phyloP scores from a whole-genome alignment of 1,139 yeast genomes.

The Candida tetrigidarum region DNA sequence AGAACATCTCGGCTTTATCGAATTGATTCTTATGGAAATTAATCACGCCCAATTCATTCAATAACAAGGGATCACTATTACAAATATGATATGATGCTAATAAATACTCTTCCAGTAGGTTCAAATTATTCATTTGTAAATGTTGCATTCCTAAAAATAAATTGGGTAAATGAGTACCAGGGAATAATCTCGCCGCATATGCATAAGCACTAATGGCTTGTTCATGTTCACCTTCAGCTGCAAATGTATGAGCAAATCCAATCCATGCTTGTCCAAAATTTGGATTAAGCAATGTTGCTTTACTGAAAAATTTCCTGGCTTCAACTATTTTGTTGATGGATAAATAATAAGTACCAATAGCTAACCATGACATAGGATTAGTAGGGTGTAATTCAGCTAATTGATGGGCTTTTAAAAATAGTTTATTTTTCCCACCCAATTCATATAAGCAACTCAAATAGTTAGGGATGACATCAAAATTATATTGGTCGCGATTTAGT shows the following conservation, averaged over 20 bases:
- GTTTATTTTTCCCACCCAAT: conserved; percentile 77
- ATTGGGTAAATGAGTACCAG: conserved; percentile 92
- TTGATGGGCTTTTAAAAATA: conserved; percentile 83
- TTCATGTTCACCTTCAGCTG: conserved; percentile 97
- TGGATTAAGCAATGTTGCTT: conserved; percentile 88
- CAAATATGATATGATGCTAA: conserved; percentile 77
- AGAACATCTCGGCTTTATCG: conserved; percentile 67
- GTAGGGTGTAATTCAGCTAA: conserved; percentile 86
- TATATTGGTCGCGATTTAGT: conserved; percentile 66
- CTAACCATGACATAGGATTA: conserved; percentile 86
- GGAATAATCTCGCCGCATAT: conserved; percentile 91
- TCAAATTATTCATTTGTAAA: conserved; percentile 80
- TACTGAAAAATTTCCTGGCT: conserved; percentile 86
- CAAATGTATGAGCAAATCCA: conserved; percentile 98
- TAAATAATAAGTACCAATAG: conserved; percentile 89
- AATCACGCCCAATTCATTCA: conserved; percentile 93
- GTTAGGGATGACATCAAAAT: conserved; percentile 74
- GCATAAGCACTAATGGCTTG: conserved; percentile 98
- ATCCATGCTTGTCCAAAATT: conserved; percentile 97
- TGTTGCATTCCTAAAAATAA: conserved; percentile 97
- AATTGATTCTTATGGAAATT: conserved; percentile 77
- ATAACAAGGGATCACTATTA: conserved; percentile 79
- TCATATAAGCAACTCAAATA: conserved; percentile 88
- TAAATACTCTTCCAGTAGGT: conserved; percentile 86
- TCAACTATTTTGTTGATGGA: conserved; percentile 75